Base-by-base conservation (phyloP, 768 basidiomycete genomes). In the Vishniacozyma victoriae region DNA sequence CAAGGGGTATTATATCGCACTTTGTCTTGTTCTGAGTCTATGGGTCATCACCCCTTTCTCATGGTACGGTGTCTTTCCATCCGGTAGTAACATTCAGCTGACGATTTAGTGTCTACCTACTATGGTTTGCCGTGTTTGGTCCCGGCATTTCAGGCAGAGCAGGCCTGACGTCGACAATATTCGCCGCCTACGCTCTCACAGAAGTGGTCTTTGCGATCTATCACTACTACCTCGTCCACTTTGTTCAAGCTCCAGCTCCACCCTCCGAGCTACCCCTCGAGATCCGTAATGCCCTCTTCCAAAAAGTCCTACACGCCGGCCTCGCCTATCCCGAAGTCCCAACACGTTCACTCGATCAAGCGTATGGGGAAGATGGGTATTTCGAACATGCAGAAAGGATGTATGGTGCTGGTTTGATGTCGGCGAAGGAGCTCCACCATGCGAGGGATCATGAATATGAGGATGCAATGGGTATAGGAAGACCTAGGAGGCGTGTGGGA, bases 201-300 rank as follows among this genome's bases (percentile, higher is more conserved):
- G 62, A 64, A 41, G 53, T 67, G 18, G 20, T 58, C 14, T 67
- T 62, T 51, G 46, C 64, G n/a, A 46, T 62, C 16, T 66, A 62
- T 42, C 37, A 41, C 13, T 27, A 48, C 38, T 62, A 63, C 36
- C 58, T 69, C 14, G 46, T 58, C 35, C 48, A 35, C 6, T 46
- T 44, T 33, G 60, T 69, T 26, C 63, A 66, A 35, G 36, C 31
- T 1, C 58, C 64, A 1, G 44, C 56, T 3, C 64, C 64, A 3
- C 23, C 54, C 2, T 59, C 67, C 13, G 31, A 41, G 1, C 40
- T 60, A 0, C 54, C 66, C 16, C 52, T 60, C 16, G 40, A 59
- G 25, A 47, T 47, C 6, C 44, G 64, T 2, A 52, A 55, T 11
- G 25, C n/a, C 18, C 51, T 66, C 9, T 58, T 64, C 46, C 47